Percentiles rank a stretch among this genome's conserved stretches.
These are phyloP conservation scores for Stemphylium vesicarium DNA, from an alignment of 2,329 filamentous ascomycete species.

Conservation along the genomic window DNA sequence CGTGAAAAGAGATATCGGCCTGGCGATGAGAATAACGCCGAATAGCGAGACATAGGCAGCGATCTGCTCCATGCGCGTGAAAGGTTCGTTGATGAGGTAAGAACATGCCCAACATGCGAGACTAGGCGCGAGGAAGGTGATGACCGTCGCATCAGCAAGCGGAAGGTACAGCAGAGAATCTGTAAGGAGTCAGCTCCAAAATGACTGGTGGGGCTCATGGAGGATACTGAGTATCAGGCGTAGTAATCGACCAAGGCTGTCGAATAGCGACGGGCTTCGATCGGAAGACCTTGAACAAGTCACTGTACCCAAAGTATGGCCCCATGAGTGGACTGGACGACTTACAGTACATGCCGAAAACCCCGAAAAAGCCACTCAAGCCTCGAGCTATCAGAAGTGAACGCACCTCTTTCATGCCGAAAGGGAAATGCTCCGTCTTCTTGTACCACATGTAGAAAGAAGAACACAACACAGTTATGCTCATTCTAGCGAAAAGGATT, in stretches of 20 bases:
- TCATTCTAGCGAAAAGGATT: slow-evolving; percentile 81
- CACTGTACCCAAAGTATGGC: slow-evolving; percentile 23
- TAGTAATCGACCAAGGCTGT: neutral
- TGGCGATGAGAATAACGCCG: slow-evolving; percentile 84
- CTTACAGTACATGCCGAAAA: slow-evolving; percentile 76
- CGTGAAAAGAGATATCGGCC: slow-evolving; percentile 66
- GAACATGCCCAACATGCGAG: slow-evolving; percentile 82
- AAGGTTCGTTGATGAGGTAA: slow-evolving; percentile 75
- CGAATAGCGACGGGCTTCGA: neutral
- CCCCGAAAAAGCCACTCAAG: slow-evolving; percentile 73
- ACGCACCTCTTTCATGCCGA: slow-evolving; percentile 71
- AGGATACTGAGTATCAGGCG: slow-evolving; percentile 2
- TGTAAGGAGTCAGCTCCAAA: slow-evolving; percentile 28
- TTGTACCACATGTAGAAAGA: slow-evolving; percentile 76
- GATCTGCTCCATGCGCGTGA: slow-evolving; percentile 77
- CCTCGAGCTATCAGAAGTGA: slow-evolving; percentile 72
- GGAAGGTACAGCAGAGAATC: slow-evolving; percentile 78
- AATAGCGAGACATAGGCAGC: slow-evolving; percentile 76
- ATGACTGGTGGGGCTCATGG: slow-evolving; percentile 22
- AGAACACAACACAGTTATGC: slow-evolving; percentile 71
- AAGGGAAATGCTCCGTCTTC: slow-evolving; percentile 70
- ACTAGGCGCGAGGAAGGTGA: slow-evolving; percentile 84
- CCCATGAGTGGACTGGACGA: slow-evolving; percentile 38
- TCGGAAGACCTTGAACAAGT: slow-evolving; percentile 8
- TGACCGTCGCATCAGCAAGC: slow-evolving; percentile 84